phyloP scores from a whole-genome alignment of 148 eudicot species.

The Silene conica region DNA sequence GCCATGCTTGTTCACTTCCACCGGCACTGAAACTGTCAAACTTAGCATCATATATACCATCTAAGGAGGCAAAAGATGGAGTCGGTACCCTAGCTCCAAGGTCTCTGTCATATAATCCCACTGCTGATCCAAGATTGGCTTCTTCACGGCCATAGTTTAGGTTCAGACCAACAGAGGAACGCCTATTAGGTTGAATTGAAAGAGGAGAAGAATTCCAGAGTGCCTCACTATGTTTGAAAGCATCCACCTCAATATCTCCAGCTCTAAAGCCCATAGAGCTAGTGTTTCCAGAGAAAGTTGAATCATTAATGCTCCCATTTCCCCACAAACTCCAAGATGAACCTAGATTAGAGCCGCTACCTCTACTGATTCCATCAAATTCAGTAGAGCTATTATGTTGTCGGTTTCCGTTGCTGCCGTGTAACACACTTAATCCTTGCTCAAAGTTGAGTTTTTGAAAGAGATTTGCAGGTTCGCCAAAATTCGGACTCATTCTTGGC shows the following conservation, averaged over 20 bases:
- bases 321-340: constrained; percentile 70
- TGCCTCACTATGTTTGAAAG: constrained; percentile 47
- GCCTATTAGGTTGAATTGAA: constrained; percentile 44
- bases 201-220: constrained; percentile 68
- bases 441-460: constrained; percentile 48
- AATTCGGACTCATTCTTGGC: constrained; percentile 47
- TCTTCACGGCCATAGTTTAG: constrained; percentile 40
- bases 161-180: constrained; percentile 36
- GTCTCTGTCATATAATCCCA: constrained; percentile 45
- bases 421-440: constrained; percentile 44
- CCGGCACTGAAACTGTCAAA: constrained; percentile 49
- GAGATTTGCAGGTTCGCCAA: constrained; percentile 41
- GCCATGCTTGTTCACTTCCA: constrained; percentile 58
- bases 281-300: constrained; percentile 37
- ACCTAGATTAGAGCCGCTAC: constrained; percentile 43
- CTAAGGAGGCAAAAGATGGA: constrained; percentile 40
- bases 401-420: constrained; percentile 42
- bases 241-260: constrained; percentile 34
- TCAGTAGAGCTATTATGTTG: constrained; percentile 42
- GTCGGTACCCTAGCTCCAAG: constrained; percentile 29
- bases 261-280: constrained; percentile 42
- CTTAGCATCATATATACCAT: constrained; percentile 42
- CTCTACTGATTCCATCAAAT: constrained; percentile 46
- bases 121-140: constrained; percentile 31
- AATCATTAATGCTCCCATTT: constrained; percentile 42